Conservation (phyloP, 257 asterid species). For the Solanum habrochaites region DNA sequence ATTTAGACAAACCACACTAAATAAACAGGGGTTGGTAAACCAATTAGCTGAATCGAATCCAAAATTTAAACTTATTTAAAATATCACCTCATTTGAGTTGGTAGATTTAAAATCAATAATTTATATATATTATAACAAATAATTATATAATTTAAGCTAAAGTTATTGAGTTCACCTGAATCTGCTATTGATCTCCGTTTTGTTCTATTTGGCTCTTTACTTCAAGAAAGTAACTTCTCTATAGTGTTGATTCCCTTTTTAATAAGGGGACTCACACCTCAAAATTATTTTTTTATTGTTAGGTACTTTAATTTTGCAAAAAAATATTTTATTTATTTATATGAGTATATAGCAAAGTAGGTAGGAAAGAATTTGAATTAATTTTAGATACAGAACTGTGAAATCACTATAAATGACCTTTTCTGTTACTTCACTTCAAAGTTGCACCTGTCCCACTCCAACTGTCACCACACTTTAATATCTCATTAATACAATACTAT, state of each 20-base stretch:
- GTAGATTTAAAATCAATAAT: background rate
- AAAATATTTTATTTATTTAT: background rate
- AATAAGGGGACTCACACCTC: background rate
- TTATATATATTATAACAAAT: background rate
- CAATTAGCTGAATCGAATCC: background rate
- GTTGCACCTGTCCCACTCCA: background rate
- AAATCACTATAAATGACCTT: background rate
- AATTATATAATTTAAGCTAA: background rate
- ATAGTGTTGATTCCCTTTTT: background rate
- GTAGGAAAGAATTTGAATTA: background rate
- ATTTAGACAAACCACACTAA: background rate
- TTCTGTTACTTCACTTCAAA: background rate
- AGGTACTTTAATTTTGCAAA: background rate
- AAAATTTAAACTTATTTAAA: background rate
- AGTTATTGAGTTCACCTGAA: rapidly evolving
- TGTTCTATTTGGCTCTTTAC: background rate
- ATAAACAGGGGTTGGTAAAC: background rate
- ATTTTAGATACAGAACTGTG: background rate
- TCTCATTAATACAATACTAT: background rate
- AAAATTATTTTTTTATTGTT: background rate
- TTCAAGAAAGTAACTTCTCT: background rate
- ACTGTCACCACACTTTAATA: background rate
- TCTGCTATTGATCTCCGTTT: background rate
- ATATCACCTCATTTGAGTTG: background rate
- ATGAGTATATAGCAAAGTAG: background rate